These are phyloP conservation scores for Umbelopsis sp. DNA, from an alignment of 192 early-diverging fungal genomes.

Conservation along the genomic window DNA sequence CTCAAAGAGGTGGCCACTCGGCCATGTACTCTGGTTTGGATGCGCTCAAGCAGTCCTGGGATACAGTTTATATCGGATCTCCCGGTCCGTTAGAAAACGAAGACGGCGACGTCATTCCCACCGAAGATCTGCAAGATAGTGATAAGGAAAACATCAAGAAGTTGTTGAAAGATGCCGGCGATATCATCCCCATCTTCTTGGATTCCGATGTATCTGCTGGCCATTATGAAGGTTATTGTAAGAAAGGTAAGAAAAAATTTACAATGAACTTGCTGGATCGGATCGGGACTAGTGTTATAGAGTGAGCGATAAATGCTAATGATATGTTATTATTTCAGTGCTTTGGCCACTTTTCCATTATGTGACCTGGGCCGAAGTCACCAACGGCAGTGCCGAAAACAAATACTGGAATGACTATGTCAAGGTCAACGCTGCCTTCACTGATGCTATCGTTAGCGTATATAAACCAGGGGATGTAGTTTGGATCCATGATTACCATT, in stretches of 20 bases:
- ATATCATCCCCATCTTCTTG: constrained; percentile 81
- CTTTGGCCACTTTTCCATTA: constrained; percentile 98
- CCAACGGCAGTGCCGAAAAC: constrained; percentile 64
- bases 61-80: constrained; percentile 78
- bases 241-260: constrained; percentile 63
- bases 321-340: constrained; percentile 49
- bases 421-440: constrained; percentile 81
- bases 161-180: constrained; percentile 59
- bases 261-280: not conserved
- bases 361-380: constrained; percentile 79
- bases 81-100: constrained; percentile 65
- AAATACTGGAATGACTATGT: constrained; percentile 82
- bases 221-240: constrained; percentile 99
- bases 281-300: not conserved
- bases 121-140: constrained; percentile 52
- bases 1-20: constrained; percentile 77
- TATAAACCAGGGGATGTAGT: constrained; percentile 85
- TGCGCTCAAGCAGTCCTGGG: constrained; percentile 63
- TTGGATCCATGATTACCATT: constrained; percentile 98
- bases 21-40: constrained; percentile 88
- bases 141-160: constrained; percentile 62
- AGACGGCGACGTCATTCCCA: constrained; percentile 48
- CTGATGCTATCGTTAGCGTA: constrained; percentile 68
- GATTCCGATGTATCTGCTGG: constrained; percentile 75
- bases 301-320: not conserved